Conservation (phyloP, 768 basidiomycete genomes). For the Cystobasidium onofrii region DNA sequence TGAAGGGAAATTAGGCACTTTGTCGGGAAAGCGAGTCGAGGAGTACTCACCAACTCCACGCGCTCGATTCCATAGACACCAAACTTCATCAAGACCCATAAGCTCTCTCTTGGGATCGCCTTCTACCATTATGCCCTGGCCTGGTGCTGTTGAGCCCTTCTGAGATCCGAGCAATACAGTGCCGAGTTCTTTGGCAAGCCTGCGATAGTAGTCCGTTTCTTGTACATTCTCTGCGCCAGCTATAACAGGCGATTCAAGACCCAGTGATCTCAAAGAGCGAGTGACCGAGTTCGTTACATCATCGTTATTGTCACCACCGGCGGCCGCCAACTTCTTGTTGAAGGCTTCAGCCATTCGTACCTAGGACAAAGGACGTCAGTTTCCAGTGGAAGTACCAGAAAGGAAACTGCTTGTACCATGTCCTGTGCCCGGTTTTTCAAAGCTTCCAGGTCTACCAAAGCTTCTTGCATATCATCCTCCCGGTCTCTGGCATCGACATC, state of each 20-base stretch:
- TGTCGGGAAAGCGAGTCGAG: background rate
- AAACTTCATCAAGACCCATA: slow-evolving; percentile 39
- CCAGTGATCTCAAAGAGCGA: slow-evolving; percentile 79
- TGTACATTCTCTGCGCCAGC: slow-evolving; percentile 81
- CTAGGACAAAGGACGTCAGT: background rate
- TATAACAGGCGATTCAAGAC: slow-evolving; percentile 68
- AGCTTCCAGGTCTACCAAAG: slow-evolving; percentile 77
- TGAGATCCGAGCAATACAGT: slow-evolving; percentile 56
- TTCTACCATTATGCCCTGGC: slow-evolving; percentile 10
- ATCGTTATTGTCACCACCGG: slow-evolving; percentile 39
- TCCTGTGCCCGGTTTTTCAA: slow-evolving; percentile 84
- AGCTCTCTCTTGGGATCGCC: slow-evolving; percentile 30
- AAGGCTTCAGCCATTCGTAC: slow-evolving; percentile 65
- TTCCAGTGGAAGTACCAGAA: background rate
- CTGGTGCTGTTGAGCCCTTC: slow-evolving; percentile 31
- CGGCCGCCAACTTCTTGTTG: slow-evolving; percentile 59
- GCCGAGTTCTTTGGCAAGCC: slow-evolving; percentile 67
- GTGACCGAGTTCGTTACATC: slow-evolving; percentile 82
- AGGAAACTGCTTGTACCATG: too few relatives aligned
- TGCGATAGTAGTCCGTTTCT: slow-evolving; percentile 67
- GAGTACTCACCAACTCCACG: slow-evolving; percentile 34
- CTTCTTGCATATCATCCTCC: slow-evolving; percentile 61
- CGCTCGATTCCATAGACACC: slow-evolving; percentile 42
- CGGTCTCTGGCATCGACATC: slow-evolving; percentile 60
- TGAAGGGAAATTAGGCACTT: slow-evolving; percentile 19